Conservation (phyloP, 225 moss, liverwort and hornwort genomes). For the Physcomitrium patens region DNA sequence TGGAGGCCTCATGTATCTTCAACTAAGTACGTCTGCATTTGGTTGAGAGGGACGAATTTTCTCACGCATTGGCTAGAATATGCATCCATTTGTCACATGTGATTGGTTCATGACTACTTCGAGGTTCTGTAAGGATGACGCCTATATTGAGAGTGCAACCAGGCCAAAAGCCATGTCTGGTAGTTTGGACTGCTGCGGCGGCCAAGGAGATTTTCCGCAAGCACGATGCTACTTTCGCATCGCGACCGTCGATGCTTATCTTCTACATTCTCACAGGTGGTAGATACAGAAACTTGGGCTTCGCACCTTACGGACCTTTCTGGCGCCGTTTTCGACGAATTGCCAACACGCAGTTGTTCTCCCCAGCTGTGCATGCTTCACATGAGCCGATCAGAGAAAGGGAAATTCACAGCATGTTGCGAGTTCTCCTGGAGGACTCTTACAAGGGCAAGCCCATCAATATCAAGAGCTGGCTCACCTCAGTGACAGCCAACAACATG, state of each 20-base stretch:
- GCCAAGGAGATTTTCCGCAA: conserved; percentile 37
- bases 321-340: conserved; percentile 43
- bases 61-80: background rate
- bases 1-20: conserved; percentile 40
- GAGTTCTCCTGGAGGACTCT: conserved; percentile 24
- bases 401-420: conserved; percentile 35
- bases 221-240: conserved; percentile 40
- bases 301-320: conserved; percentile 37
- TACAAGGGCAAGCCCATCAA: conserved; percentile 12
- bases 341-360: conserved; percentile 33
- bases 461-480: conserved; percentile 28
- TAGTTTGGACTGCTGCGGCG: conserved; percentile 38
- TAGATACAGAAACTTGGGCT: conserved; percentile 11
- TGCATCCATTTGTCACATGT: too few species aligned
- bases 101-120: too few species aligned
- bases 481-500: conserved; percentile 42
- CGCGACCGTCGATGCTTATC: conserved; percentile 36
- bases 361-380: conserved; percentile 31
- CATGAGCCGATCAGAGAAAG: conserved; percentile 22
- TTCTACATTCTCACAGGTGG: conserved; percentile 12
- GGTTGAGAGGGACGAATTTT: background rate
- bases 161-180: conserved; percentile 41
- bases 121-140: background rate
- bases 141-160: background rate
- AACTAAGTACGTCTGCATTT: conserved; percentile 28